phyloP scores from a whole-genome alignment of 1,139 yeast genomes.

The Pneumocystis wakefieldiae region DNA sequence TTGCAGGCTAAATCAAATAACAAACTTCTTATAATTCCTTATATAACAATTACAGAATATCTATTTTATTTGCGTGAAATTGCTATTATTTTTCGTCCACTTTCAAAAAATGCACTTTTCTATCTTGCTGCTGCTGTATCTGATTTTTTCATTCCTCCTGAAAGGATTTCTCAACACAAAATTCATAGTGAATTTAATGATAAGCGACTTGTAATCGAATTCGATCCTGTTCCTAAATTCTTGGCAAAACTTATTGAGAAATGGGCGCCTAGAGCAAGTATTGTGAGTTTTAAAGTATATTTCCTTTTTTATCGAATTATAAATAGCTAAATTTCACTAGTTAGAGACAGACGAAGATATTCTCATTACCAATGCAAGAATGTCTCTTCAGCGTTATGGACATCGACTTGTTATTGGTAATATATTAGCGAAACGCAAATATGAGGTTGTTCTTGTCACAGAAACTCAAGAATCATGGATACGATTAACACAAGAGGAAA shows the following conservation, averaged over 20 bases:
- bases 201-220: conserved; percentile 62
- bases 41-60: conserved; percentile 90
- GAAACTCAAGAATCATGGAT: conserved; percentile 38
- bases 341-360: conserved; percentile 72
- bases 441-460: conserved; percentile 74
- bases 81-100: conserved; percentile 41
- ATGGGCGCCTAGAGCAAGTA: conserved; percentile 90
- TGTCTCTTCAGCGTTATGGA: conserved; percentile 67
- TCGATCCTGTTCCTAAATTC: conserved; percentile 94
- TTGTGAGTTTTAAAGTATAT: conserved; percentile 59
- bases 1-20: conserved; percentile 40
- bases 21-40: conserved; percentile 58
- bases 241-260: conserved; percentile 71
- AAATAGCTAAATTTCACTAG: conserved; percentile 5
- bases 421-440: conserved; percentile 72
- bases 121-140: conserved; percentile 96
- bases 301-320: background rate
- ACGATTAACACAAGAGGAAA: conserved; percentile 32
- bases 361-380: conserved; percentile 56
- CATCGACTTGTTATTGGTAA: conserved; percentile 95
- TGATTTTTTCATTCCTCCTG: conserved; percentile 81
- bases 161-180: conserved; percentile 79
- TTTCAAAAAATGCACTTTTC: conserved; percentile 45
- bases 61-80: conserved; percentile 62
- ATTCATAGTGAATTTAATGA: conserved; percentile 55